Evolutionary conservation across 768 basidiomycete species (phyloP), one percentile per base, ranked within the genome.

Genomic region (Saitozyma sp.): DNA sequence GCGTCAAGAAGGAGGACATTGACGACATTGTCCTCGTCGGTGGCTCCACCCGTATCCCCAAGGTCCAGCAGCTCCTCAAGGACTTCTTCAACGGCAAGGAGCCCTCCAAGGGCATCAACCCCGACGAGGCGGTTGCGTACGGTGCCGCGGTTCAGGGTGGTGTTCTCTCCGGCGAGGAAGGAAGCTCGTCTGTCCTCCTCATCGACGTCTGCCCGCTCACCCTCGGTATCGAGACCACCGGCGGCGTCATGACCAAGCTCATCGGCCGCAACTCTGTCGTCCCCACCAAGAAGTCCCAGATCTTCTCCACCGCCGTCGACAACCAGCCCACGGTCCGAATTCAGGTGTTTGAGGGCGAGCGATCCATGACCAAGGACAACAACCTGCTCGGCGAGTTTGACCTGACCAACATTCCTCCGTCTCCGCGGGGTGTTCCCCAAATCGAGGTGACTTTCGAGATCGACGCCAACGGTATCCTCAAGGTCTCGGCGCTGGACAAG

Each of bases 11-110:
- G 86, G 95, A 97, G 73, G 89, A 92, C 67, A 82, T 99, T 56
- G 86, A 94, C 67, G 94, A 98, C 83, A 95, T 98, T 68, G 95
- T 97, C 74, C 85, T 98, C 71, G 95, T 96, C 71, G 94, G 95
- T 80, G 95, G 95, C 65, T 98, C 95, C 54, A 97, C 95, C 59
- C 93, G 93, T 87, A 97, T 98, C 69, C 95, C 95, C 69, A 90
- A 91, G 81, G 89, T 98, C 75, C 88, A 92, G 80, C 94, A 96
- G 83, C 90, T 97, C 78, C 91, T 98, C 61, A 94, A 91, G 69
- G 94, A 97, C 82, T 96, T 90, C 87, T 97, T 97, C 85, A 91
- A 91, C 80, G 94, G 94, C 80, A 93, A 94, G 85, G 93, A 96
- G 84, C 94, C 92, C 75, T 93, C 92, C 86, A 96, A 94, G 86